Base-by-base conservation (phyloP, 2,329 filamentous ascomycete genomes). In the Emydomyces testavorans region DNA sequence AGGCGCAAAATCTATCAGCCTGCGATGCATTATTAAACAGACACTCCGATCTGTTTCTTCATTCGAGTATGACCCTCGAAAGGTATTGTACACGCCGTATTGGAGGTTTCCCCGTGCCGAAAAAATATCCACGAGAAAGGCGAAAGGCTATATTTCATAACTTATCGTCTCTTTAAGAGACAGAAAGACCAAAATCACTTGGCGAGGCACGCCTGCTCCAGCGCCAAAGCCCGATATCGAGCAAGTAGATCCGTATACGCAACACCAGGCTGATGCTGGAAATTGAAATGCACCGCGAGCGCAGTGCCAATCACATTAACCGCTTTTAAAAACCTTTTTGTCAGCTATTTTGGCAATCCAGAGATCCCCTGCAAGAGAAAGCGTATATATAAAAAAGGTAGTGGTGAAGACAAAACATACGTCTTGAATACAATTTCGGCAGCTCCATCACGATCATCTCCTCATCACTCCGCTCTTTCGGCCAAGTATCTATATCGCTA, bases 401-500 rank as follows among this genome's bases (percentile, higher is more conserved):
- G n/a, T n/a, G n/a, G 31, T 15, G 15, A 4, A 29, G 13, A 26
- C 4, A 7, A 26, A 6, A 28, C 38, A 28, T 41, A 41, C 38
- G 38, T 41, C 38, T 26, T 29, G 23, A 29, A 16, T 41, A 41
- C 23, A 28, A 6, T 15, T 41, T 41, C 11, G 38, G 38, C 11
- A 41, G 24, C 38, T 28, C 38, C 38, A 41, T 41, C 10, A 41
- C 38, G 6, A 41, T 18, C 38, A 41, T 41, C 38, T 41, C 38
- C 38, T 41, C 38, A 29, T 41, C 38, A 41, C 38, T 41, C 23
- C 38, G 28, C 23, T 41, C 38, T 15, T 26, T 29, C 7, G 38
- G 38, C 38, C 38, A 41, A 29, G 8, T 41, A 20, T 41, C 38
- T 15, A 41, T 41, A 41, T 41, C 23, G 24, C 38, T 41, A 26